phyloP scores from a whole-genome alignment of 176 grass and related monocot genomes.

The Raddia guianensis region DNA sequence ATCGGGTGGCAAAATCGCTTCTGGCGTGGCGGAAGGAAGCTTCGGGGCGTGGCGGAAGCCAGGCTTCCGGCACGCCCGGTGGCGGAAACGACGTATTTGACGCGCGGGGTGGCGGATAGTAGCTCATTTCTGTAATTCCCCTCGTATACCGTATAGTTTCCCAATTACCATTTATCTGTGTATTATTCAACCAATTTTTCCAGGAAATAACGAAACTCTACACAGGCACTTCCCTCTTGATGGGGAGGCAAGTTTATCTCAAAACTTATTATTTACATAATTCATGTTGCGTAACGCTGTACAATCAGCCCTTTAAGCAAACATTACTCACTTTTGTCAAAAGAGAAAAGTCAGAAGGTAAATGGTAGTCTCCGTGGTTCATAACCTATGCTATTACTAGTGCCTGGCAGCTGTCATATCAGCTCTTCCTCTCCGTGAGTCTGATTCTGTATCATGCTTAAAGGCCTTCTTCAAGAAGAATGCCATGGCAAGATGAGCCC shows the following conservation, averaged over 20 bases:
- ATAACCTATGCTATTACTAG: neutral
- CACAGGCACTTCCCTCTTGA: neutral
- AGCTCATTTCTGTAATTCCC: too few relatives aligned
- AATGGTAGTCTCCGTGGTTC: neutral
- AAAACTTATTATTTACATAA: slow-evolving; percentile 39
- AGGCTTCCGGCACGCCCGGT: too few relatives aligned
- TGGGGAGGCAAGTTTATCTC: slow-evolving; percentile 4
- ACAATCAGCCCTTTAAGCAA: slow-evolving; percentile 3
- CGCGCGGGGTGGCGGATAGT: too few relatives aligned
- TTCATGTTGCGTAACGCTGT: neutral
- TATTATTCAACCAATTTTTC: too few relatives aligned
- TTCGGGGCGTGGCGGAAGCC: too few relatives aligned
- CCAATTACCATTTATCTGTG: too few relatives aligned
- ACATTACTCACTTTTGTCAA: slow-evolving; percentile 9
- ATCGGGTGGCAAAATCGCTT: too few relatives aligned
- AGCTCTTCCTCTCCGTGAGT: slow-evolving; percentile 16
- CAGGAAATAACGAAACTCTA: slow-evolving; percentile 3
- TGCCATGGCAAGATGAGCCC: slow-evolving; percentile 72
- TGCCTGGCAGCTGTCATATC: neutral
- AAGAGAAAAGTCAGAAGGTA: neutral
- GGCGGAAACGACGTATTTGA: too few relatives aligned
- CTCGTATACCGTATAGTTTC: too few relatives aligned
- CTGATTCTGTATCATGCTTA: slow-evolving; percentile 44
- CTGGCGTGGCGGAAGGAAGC: too few relatives aligned
- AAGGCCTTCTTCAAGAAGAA: slow-evolving; percentile 83